Evolutionary conservation across 2,329 filamentous ascomycete species (phyloP), one percentile per base, ranked within the genome.

Genomic region (Xylaria sp.): DNA sequence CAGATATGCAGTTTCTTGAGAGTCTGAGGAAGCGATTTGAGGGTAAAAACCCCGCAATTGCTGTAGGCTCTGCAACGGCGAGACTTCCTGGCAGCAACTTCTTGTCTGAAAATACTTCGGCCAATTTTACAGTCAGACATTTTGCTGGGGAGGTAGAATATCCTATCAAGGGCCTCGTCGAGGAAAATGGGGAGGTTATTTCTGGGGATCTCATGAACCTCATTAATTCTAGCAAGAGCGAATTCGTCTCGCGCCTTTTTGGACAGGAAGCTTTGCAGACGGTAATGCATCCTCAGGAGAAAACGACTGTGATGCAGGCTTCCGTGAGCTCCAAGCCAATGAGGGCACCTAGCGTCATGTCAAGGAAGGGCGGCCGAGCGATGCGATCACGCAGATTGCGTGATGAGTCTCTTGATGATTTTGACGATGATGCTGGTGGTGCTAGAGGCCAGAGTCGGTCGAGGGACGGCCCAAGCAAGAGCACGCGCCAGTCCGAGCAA

Each of bases 101-200:
- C 80, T 84, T 91, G 59, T 95, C 94, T 0, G 91, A 93, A 70
- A 97, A 97, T 80, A 86, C 88, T 0, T 86, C 92, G 0, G 91
- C 93, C 5, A 88, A 88, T 10, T 99, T 99, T 81, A 94, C 94
- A 0, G 90, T 99, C 65, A 94, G 92, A 80, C 96, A 99, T 80
- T 99, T 97, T 80, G 95, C 95, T 46, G 96, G 96, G 59, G 96
- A 98, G 78, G 93, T 99, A 5, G 96, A 99, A 69, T 99, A 99
- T 77, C 90, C 93, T 2, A 88, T 97, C 69, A 91, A 91, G 74
- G 93, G 93, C 5, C 83, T 99, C 26, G 87, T 98, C 2, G 96
- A 99, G 80, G 94, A 97, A 81, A 99, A 99, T 73, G 93, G 94
- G 62, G 96, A 99, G 79, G 89, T 97, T 70, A 96, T 99, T 71